Percentiles rank a stretch among this genome's conserved stretches.
phyloP scores from a whole-genome alignment of 2,329 filamentous ascomycete species.

The Pseudogymnoascus sp. region DNA sequence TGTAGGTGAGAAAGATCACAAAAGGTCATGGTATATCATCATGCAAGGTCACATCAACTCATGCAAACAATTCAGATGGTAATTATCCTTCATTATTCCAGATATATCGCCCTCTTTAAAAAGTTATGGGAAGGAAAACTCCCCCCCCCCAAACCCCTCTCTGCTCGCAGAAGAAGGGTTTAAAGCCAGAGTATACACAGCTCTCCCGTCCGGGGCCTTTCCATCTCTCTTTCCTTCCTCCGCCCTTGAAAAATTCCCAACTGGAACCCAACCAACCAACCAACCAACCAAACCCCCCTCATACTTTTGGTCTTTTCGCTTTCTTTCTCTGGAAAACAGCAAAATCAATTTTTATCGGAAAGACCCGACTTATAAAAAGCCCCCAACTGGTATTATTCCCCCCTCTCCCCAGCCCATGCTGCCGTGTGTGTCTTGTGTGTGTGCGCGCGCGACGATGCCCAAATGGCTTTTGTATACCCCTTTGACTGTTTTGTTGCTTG shows the following conservation, averaged over 20 bases:
- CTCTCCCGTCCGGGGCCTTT: not conserved
- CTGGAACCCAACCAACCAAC: too few species aligned
- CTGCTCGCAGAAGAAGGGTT: slow-evolving; percentile 3
- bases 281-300: too few species aligned
- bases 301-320: slow-evolving; percentile 7
- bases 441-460: not conserved
- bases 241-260: not conserved
- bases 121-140: not conserved
- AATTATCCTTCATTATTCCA: slow-evolving; percentile 10
- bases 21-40: too few species aligned
- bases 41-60: not conserved
- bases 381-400: not conserved
- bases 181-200: slow-evolving; percentile 1
- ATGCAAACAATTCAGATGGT: not conserved
- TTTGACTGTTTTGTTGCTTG: not conserved
- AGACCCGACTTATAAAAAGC: not conserved
- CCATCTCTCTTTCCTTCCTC: not conserved
- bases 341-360: slow-evolving; percentile 9
- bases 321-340: not conserved
- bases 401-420: slow-evolving; percentile 2
- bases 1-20: too few species aligned
- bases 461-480: slow-evolving; percentile 1
- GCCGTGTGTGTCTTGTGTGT: not conserved
- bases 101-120: slow-evolving; percentile 9
- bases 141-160: not conserved